Percentiles rank a stretch among this genome's conserved stretches.
Conservation (phyloP, 495 filamentous ascomycete genomes). For the Annulohypoxylon bovei region DNA sequence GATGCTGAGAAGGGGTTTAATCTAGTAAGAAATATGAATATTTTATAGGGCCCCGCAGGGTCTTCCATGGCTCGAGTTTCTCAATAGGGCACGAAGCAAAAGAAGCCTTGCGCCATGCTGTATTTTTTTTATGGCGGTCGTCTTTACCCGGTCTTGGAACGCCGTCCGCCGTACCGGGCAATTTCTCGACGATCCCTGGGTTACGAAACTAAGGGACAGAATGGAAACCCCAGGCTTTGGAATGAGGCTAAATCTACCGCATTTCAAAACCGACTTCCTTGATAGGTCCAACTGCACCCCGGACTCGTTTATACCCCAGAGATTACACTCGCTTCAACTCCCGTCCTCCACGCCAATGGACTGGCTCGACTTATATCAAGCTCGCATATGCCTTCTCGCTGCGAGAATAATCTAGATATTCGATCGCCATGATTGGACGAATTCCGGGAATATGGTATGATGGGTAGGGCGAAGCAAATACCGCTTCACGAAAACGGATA, state of each 20-base stretch:
- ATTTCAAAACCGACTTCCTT: constrained; percentile 35
- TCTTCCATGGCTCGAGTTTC: constrained; percentile 3
- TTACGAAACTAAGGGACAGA: neutral
- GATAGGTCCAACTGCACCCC: constrained; percentile 36
- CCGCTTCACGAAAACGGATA: constrained; percentile 16
- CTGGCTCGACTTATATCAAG: constrained; percentile 27
- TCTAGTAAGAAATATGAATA: constrained; percentile 10
- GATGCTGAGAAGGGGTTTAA: neutral
- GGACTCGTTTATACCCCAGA: constrained; percentile 40
- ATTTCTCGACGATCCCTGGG: constrained; percentile 24
- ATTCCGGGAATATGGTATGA: constrained; percentile 17
- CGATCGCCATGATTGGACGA: constrained; percentile 21
- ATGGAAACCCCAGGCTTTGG: constrained; percentile 1
- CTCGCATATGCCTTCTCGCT: constrained; percentile 16
- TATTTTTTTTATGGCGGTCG: constrained; percentile 19
- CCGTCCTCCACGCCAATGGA: constrained; percentile 26
- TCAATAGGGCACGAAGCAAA: constrained; percentile 14
- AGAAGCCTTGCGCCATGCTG: constrained; percentile 5
- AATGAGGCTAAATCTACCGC: constrained; percentile 47
- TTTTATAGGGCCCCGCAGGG: constrained; percentile 29
- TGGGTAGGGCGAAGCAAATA: constrained; percentile 22
- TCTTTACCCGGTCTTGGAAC: constrained; percentile 42
- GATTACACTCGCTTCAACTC: constrained; percentile 27
- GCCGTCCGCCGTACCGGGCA: constrained; percentile 26
- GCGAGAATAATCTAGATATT: constrained; percentile 7